Evolutionary conservation across 2,329 filamentous ascomycete species (phyloP), one percentile per base, ranked within the genome.

Genomic region (Calcarisporium arbuscula): DNA sequence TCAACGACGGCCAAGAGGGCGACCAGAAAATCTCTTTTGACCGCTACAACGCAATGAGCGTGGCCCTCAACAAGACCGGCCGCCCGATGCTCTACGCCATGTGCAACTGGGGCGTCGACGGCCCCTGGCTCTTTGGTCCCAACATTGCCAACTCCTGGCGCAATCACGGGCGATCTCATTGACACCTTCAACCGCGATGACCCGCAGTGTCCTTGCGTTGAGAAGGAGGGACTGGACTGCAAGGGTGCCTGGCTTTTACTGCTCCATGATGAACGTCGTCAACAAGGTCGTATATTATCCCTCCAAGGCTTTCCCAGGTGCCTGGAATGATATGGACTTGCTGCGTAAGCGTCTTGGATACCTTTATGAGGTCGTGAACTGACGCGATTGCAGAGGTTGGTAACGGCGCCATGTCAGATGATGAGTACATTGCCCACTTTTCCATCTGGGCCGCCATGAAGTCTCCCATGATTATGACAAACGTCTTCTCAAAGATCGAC

Each of bases 391-490:
- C n/a, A 5, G 36, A 39, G 22, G 28, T 39, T 32, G 36, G 36
- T 15, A 20, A 35, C 6, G 36, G 36, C 18, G 36, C 32, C 36
- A 36, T 36, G 36, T 35, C 36, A 6, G 33, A 39, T 11, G 36
- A 39, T 10, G 36, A 39, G 30, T 37, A 40, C 30, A 37, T 37
- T 30, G 34, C 62, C 16, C 65, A 68, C 41, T 65, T 67, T 30
- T 51, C 62, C 16, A 60, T 67, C 45, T 68, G 63, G 63, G 60
- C 64, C 1, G 62, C 64, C 31, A 56, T 66, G 30, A 67, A 67
- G 42, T 64, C 60, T 1, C 63, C 64, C 10, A 49, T 68, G 4
- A 61, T 67, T 19, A 61, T 67, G 30, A 60, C 63, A 6, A 57
- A 60, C 2, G 56, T 60, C 25, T 47, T 67, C 12, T 47, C 50